Evolutionary conservation across 768 basidiomycete species (phyloP), one percentile per base, ranked within the genome.

Genomic region (Kwoniella mangroviensis): DNA sequence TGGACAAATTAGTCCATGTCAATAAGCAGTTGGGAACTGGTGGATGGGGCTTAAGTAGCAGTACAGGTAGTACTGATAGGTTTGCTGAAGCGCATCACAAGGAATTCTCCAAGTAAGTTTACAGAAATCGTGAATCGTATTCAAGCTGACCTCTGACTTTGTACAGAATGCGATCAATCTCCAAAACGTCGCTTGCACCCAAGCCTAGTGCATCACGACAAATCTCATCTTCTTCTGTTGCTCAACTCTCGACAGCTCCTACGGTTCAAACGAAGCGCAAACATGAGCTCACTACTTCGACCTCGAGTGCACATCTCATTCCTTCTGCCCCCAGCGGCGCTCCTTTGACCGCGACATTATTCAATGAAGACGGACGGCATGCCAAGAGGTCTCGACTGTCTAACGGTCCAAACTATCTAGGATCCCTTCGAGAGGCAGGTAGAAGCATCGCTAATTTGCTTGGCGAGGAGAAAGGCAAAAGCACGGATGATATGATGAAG

Each of bases 91-190:
- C 73, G 4, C 81, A 82, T 68, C 65, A 77, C 53, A 72, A 69
- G 45, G 77, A 81, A 54, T 82, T 82, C 60, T 73, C 78, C 13
- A 81, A 75, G 81, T 82, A 55, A 53, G 81, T 69, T 11, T 41
- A 24, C 17, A 12, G 10, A 42, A 42, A 17, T n/a, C 21, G 12
- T 4, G 28, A 10, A n/a, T 28, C 9, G 19, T 11, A n/a, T 17
- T 7, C 34, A 51, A 51, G 51, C 62, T 53, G 26, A 59, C n/a
- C n/a, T 60, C 45, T 26, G 51, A 24, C 41, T 45, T 24, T 11
- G 26, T 57, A 2, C 49, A 81, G 79, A 59, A 81, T 81, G 80
- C 62, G 66, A 40, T 75, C 74, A 26, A 76, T 81, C 66, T 55
- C 55, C 10, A 67, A 68, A 11, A 26, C 56, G n/a, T 67, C 71